Percentiles rank a stretch among this genome's conserved stretches.
Conservation (phyloP, 176 grass and related monocot genomes). For the Oryza officinalis region DNA sequence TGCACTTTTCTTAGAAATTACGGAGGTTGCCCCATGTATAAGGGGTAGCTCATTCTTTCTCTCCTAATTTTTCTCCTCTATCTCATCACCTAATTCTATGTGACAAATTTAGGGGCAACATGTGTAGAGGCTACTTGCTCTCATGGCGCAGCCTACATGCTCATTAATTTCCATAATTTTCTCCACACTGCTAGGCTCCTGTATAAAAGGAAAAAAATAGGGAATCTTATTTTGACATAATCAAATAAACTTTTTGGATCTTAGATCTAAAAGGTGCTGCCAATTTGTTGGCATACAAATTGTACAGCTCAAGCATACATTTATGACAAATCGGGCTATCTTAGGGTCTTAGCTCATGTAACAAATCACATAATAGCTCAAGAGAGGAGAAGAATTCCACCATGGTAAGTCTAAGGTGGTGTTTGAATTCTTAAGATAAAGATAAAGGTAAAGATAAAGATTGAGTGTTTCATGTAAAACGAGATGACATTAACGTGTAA, state of each 20-base stretch:
- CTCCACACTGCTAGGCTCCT: conserved; percentile 90
- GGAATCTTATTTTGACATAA: neutral
- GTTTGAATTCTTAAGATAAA: no score
- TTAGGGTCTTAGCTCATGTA: neutral
- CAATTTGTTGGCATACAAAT: neutral
- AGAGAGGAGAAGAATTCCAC: neutral
- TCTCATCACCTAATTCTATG: no score
- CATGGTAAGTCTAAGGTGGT: neutral
- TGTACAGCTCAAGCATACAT: no score
- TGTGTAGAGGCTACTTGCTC: no score
- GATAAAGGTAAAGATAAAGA: no score
- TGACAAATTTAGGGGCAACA: no score
- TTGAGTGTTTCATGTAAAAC: no score
- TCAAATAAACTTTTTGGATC: neutral
- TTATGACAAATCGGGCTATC: neutral
- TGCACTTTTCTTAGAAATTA: no score
- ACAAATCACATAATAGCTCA: neutral
- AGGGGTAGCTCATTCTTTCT: no score
- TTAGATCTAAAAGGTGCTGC: neutral
- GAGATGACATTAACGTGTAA: no score
- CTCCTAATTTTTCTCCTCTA: no score
- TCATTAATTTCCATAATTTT: conserved; percentile 91
- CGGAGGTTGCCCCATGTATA: no score
- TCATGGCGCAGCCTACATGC: conserved; percentile 73
- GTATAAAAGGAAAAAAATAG: neutral